Base-by-base conservation (phyloP, 805 yeast genomes). In the Kluyveromyces wickerhamii region DNA sequence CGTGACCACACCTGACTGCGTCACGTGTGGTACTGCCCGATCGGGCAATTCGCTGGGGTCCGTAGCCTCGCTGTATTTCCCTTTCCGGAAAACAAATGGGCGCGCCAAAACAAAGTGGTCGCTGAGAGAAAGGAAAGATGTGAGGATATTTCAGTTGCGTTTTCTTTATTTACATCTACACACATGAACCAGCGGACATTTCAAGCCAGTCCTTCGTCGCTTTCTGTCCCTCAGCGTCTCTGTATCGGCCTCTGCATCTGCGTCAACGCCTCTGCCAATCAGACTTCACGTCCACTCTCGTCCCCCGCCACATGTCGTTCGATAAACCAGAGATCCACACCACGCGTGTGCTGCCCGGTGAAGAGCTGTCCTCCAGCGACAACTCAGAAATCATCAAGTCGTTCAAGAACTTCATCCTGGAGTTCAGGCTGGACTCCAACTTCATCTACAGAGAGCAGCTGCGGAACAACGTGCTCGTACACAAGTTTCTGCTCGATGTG, bases 371-470 rank as follows among this genome's bases (percentile, higher is more conserved):
- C 14, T 82, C 77, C 42, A 78, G 71, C 44, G 68, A 67, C 41
- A 71, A 70, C 55, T 75, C 78, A 36, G 92, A 80, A 57, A 69
- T 81, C 48, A 71, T 77, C 49, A 77, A 76, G 45, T 82, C 87
- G 3, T 88, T 89, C 66, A 76, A 79, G 45, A 69, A 74, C 46
- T 92, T 92, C 59, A 72, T 92, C 26, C 65, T 86, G 36, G 95
- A 87, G 55, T 92, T 86, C 60, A 73, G 95, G 60, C 70, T 85
- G 41, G 81, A 83, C 51, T 74, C 84, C 38, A 80, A 77, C 54
- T 92, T 83, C 57, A 67, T 87, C 25, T 89, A 89, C 65, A 70
- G 94, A 67, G 96, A 88, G 49, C 95, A 88, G 56, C 67, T 92
- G 36, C 69, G 96, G 47, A 95, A 86, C 50, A 86, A 88, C 58